Evolutionary conservation across 768 basidiomycete genomes (phyloP), one percentile per base, ranked within the genome.

Genomic region (Chalciporus piperatus): DNA sequence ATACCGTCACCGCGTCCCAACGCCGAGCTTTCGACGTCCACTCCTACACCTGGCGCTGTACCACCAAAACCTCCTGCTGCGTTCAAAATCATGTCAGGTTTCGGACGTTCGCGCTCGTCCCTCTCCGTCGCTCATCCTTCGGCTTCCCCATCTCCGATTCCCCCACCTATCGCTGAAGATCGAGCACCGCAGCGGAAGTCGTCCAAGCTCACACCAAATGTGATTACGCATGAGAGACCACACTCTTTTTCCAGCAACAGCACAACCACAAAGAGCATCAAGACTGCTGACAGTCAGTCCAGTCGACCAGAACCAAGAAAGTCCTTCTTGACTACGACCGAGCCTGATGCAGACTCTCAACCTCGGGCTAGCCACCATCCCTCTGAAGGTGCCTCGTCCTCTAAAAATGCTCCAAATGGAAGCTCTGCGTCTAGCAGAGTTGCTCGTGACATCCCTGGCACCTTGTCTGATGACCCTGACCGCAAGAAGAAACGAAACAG

Each of bases 51-150:
- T 23, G 55, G 58, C 16, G 47, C 27, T 7, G 40, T 52, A 9
- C 57, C 70, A 13, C 62, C 62, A 13, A 77, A 77, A 51, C 72
- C 82, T 13, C 77, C 84, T 5, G 79, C 78, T 6, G 83, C 79
- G 8, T 86, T 81, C 73, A 87, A 77, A 64, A 80, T 87, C 52
- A 75, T 84, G 52, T 74, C 77, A 20, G 80, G 77, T 13, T 85
- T 88, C 69, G 86, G 80, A 54, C 78, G 79, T 33, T 83, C 86
- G 19, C 74, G 79, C 46, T 80, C 81, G n/a, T 84, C 78, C 56
- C 60, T 85, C 17, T 72, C 76, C 1, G 71, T 77, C 4, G 74
- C 68, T 8, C 59, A 62, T 5, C 57, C 70, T 17, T 65, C 71
- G 10, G 51, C 72, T 4, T 54, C 56, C 7, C 61, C 72, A 13